phyloP scores from a whole-genome alignment of 1,284 basidiomycete genomes.

The Ustilago lituana region DNA sequence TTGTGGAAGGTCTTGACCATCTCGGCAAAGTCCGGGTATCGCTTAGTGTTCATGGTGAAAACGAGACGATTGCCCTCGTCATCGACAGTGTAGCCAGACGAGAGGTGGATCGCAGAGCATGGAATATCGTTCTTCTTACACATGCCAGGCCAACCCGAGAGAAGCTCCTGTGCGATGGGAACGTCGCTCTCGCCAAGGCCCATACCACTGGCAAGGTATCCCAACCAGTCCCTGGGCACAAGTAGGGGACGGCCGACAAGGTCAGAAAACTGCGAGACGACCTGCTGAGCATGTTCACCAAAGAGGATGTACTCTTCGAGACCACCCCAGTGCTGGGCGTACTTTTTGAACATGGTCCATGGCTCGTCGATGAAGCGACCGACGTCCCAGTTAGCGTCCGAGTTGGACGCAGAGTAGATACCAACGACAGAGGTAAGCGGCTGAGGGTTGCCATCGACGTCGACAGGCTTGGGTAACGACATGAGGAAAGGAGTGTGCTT shows the following conservation, averaged over 20 bases:
- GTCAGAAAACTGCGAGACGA: slow-evolving; percentile 63
- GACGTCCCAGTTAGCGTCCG: slow-evolving; percentile 68
- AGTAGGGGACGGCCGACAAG: slow-evolving; percentile 68
- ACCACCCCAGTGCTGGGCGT: slow-evolving; percentile 68
- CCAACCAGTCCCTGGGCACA: slow-evolving; percentile 69
- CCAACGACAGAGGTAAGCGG: slow-evolving; percentile 65
- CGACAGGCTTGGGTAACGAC: slow-evolving; percentile 57
- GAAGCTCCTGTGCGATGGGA: slow-evolving; percentile 69
- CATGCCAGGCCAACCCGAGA: slow-evolving; percentile 68
- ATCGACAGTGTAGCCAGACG: slow-evolving; percentile 69
- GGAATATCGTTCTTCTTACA: slow-evolving; percentile 69
- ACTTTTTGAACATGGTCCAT: slow-evolving; percentile 69
- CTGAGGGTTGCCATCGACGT: slow-evolving; percentile 38
- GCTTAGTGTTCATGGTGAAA: slow-evolving; percentile 68
- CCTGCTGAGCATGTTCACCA: slow-evolving; percentile 64
- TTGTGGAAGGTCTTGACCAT: slow-evolving; percentile 68
- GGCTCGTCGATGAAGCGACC: slow-evolving; percentile 68
- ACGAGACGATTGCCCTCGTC: slow-evolving; percentile 68
- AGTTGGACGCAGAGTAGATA: slow-evolving; percentile 68
- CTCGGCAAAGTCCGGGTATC: slow-evolving; percentile 69
- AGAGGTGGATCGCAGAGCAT: slow-evolving; percentile 64
- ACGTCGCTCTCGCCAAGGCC: slow-evolving; percentile 68
- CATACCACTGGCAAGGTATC: slow-evolving; percentile 69
- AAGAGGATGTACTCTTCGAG: slow-evolving; percentile 69
- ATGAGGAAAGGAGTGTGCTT: slow-evolving; percentile 70